phyloP scores from a whole-genome alignment of 2,329 filamentous ascomycete species.

The Elsinoe perseae region DNA sequence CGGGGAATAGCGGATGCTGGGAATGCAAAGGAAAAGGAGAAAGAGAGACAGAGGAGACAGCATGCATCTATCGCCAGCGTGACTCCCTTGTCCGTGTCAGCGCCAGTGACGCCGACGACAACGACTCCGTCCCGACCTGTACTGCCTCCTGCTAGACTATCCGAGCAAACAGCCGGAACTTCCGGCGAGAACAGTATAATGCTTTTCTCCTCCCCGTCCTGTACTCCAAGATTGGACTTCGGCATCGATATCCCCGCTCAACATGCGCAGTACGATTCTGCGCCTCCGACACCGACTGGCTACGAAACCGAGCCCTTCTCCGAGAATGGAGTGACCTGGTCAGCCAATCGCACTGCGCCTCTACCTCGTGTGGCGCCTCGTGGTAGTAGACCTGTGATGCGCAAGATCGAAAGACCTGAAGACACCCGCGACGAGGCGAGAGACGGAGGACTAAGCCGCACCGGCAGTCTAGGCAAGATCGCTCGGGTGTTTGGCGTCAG shows the following conservation, averaged over 20 bases:
- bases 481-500: not conserved
- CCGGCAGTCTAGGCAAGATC: not conserved
- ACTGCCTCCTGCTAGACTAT: too few species aligned
- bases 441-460: not conserved
- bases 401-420: not conserved
- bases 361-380: not conserved
- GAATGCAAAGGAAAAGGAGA: not conserved
- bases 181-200: not conserved
- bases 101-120: not conserved
- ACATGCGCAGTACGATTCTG: not conserved
- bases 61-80: not conserved
- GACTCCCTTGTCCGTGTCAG: not conserved
- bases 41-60: not conserved
- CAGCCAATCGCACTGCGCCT: constrained; percentile 2
- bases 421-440: not conserved
- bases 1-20: not conserved
- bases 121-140: not conserved
- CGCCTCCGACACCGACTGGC: not conserved
- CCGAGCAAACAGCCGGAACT: not conserved
- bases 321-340: not conserved
- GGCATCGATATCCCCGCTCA: not conserved
- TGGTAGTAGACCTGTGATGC: not conserved
- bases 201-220: not conserved
- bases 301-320: not conserved
- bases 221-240: not conserved